phyloP scores from a whole-genome alignment of 164 flowering plant genomes.

The Tetracentron sinense region DNA sequence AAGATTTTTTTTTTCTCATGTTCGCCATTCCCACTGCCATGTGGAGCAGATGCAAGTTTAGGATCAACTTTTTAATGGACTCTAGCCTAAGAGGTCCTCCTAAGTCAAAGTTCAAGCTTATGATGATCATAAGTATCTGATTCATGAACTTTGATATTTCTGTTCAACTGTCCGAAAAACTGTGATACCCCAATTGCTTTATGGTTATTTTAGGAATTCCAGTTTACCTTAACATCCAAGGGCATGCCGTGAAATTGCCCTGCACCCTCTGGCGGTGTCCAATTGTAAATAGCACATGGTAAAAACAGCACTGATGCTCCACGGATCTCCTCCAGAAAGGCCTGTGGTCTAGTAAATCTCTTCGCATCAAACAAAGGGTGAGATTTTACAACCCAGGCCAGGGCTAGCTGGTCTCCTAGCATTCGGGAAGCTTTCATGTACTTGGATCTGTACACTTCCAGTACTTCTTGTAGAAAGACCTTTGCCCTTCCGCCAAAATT shows the following conservation, averaged over 20 bases:
- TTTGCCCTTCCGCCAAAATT: constrained; percentile 54
- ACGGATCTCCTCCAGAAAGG: constrained; percentile 52
- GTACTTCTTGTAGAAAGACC: constrained; percentile 60
- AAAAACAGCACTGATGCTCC: constrained; percentile 72
- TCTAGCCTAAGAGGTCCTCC: no score
- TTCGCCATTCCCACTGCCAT: no score
- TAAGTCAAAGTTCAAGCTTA: no score
- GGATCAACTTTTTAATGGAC: no score
- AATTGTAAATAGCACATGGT: constrained; percentile 77
- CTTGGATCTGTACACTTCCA: constrained; percentile 55
- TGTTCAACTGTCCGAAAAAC: no score
- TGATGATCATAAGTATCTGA: no score
- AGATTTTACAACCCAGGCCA: constrained; percentile 80
- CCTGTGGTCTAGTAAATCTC: constrained; percentile 50
- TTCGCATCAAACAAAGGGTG: constrained; percentile 56
- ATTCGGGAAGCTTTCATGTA: constrained; percentile 81
- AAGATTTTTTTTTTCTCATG: no score
- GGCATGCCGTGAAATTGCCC: constrained; percentile 99
- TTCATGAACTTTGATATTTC: no score
- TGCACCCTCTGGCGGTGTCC: constrained; percentile 99
- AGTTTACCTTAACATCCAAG: constrained; percentile 79
- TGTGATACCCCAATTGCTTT: no score
- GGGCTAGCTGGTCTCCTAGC: constrained; percentile 96
- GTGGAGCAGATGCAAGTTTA: no score
- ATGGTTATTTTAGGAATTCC: background rate